Evolutionary conservation across 148 eudicot genomes (phyloP).

Genomic region (Mesembryanthemum crystallinum): DNA sequence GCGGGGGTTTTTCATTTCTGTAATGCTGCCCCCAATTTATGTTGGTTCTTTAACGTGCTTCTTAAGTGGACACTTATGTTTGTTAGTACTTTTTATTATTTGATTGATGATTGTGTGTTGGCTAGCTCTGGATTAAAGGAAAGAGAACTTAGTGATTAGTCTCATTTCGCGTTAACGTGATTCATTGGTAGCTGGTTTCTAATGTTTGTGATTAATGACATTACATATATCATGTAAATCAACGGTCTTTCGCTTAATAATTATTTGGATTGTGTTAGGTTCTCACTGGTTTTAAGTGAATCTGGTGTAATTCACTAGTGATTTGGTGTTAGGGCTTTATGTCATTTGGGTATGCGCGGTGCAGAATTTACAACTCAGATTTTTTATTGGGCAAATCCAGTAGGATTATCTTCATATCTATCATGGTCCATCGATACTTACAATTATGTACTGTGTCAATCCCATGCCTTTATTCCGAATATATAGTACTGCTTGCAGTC

Average conservation of each 20-base stretch:
- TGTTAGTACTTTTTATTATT: background rate
- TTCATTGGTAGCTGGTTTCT: background rate
- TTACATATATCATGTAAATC: background rate
- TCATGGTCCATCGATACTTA: too few relatives aligned
- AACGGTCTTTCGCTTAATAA: background rate
- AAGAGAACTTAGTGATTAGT: background rate
- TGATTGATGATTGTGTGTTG: background rate
- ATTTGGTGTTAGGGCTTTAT: too few relatives aligned
- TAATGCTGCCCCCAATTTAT: background rate
- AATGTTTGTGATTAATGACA: background rate
- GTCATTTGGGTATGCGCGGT: too few relatives aligned
- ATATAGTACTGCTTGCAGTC: background rate
- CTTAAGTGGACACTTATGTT: background rate
- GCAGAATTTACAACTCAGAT: too few relatives aligned
- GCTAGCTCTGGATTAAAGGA: background rate
- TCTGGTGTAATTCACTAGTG: too few relatives aligned
- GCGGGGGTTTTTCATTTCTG: background rate
- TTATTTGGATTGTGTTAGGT: background rate
- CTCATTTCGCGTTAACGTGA: background rate
- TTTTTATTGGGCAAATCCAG: too few relatives aligned
- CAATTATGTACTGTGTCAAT: too few relatives aligned
- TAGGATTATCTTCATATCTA: too few relatives aligned
- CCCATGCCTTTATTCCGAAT: too few relatives aligned
- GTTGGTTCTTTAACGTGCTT: background rate
- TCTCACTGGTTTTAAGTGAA: too few relatives aligned